Percentiles rank a stretch among this genome's conserved stretches.
Evolutionary conservation across 805 yeast species (phyloP).

Genomic region (Cyberlindnera meyerae): DNA sequence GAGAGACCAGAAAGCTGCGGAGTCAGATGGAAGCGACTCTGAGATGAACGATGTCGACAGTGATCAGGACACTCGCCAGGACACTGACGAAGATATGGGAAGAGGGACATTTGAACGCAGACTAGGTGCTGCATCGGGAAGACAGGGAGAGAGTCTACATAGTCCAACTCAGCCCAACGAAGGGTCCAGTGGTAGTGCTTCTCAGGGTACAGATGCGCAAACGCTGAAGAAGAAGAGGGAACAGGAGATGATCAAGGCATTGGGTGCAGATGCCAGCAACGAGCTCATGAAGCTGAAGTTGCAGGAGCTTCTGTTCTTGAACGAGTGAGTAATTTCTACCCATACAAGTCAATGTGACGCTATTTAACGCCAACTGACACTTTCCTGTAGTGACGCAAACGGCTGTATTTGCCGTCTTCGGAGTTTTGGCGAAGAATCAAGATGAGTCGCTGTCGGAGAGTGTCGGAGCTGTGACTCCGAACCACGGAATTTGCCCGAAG

Average conservation of each 20-base stretch:
- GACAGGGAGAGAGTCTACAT: neutral
- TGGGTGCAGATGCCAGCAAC: slow-evolving; percentile 23
- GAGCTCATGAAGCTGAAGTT: slow-evolving; percentile 22
- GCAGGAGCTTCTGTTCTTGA: slow-evolving; percentile 25
- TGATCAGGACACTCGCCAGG: slow-evolving; percentile 17
- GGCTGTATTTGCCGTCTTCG: too few relatives aligned
- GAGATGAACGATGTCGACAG: slow-evolving; percentile 27
- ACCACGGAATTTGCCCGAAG: too few relatives aligned
- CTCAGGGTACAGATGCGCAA: slow-evolving; percentile 3
- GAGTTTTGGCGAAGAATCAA: too few relatives aligned
- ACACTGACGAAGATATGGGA: slow-evolving; percentile 7
- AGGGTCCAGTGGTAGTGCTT: neutral
- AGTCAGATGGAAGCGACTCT: slow-evolving; percentile 24
- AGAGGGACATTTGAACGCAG: neutral
- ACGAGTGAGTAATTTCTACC: slow-evolving; percentile 12
- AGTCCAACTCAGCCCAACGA: slow-evolving; percentile 5
- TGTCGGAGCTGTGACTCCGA: too few relatives aligned
- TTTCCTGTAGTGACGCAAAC: too few relatives aligned
- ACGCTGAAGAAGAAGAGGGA: slow-evolving; percentile 6
- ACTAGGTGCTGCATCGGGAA: neutral
- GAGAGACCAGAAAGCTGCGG: slow-evolving; percentile 10
- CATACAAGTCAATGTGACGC: too few relatives aligned
- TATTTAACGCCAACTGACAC: too few relatives aligned
- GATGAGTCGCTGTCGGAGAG: too few relatives aligned
- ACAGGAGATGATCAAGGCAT: slow-evolving; percentile 5